These are phyloP conservation scores for Mucor sp. DNA, from an alignment of 371 early-diverging fungal genomes.

Conservation along the genomic window DNA sequence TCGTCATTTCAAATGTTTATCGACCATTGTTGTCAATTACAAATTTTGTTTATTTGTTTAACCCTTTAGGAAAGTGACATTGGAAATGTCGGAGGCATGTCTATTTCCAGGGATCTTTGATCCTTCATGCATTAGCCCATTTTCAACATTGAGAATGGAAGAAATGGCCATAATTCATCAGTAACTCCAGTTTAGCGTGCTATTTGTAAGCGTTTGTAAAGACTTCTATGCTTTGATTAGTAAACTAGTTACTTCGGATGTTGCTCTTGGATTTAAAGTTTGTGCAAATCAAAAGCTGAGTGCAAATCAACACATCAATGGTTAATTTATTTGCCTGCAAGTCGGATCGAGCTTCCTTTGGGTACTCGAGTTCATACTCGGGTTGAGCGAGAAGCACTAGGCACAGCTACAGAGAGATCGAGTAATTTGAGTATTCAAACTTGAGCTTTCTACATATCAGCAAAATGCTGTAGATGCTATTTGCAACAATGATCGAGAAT, in stretches of 20 bases:
- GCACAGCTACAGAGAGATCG: too few relatives aligned
- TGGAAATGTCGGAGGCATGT: neutral
- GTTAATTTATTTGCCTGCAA: neutral
- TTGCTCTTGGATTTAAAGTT: neutral
- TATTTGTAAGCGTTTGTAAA: neutral
- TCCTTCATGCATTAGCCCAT: too few relatives aligned
- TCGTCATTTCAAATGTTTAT: neutral
- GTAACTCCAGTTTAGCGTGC: neutral
- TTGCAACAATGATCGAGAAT: too few relatives aligned
- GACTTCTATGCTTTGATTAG: too few relatives aligned
- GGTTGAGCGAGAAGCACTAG: too few relatives aligned
- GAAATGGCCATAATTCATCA: neutral
- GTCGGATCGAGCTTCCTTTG: neutral
- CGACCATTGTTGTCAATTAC: neutral
- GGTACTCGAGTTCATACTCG: neutral
- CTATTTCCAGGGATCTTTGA: neutral
- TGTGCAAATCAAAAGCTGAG: neutral
- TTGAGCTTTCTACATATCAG: too few relatives aligned
- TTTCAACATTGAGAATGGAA: neutral
- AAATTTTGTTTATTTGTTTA: neutral
- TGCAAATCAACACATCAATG: neutral
- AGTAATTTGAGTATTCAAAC: too few relatives aligned
- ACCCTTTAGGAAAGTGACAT: neutral
- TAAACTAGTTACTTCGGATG: too few relatives aligned
- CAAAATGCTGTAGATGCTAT: too few relatives aligned